Evolutionary conservation across 2,329 filamentous ascomycete genomes (phyloP), one percentile per base, ranked within the genome.

Genomic region (Aspergillus persii): DNA sequence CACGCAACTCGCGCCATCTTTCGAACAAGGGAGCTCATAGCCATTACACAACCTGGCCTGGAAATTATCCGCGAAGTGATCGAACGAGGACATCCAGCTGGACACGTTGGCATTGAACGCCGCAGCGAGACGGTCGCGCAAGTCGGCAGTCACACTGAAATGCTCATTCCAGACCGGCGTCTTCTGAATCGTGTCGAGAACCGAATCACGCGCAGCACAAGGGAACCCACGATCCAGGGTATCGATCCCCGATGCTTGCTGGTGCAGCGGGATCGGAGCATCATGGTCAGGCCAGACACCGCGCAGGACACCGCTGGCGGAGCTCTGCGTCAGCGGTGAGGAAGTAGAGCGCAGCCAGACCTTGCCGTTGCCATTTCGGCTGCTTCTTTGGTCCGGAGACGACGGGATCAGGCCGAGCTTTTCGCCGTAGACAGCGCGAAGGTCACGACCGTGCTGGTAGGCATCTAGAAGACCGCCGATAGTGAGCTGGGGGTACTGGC

Each of bases 21-120:
- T 4, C 46, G 66, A 66, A 57, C 75, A 77, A 0, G 75, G 75
- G 0, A 77, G 64, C 0, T 66, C 50, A 46, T 77, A 77, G 4
- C 75, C 75, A 53, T 77, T 77, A 53, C 75, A 77, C 4, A 77
- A 66, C 1, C 75, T 72, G 3, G 64, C 75, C 56, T 77, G 75
- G 64, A 77, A 77, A 31, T 77, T 76, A 57, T 77, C 75, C 0
- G 72, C 67, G 55, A 77, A 76, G 59, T 77, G 74, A 46, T 77
- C 75, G 44, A 76, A 76, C 0, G 70, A 76, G 1, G 47, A 57
- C 55, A 69, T 68, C 75, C 75, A 77, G 7, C 65, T 63, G 36
- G 62, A 65, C 0, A 58, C 61, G 3, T 62, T 63, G 3, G 72
- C 74, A 6, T 70, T 70, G 3, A 76, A 66, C 69, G 75, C 74